Conservation (phyloP, 805 yeast genomes). For the Wickerhamomyces hampshirensis region DNA sequence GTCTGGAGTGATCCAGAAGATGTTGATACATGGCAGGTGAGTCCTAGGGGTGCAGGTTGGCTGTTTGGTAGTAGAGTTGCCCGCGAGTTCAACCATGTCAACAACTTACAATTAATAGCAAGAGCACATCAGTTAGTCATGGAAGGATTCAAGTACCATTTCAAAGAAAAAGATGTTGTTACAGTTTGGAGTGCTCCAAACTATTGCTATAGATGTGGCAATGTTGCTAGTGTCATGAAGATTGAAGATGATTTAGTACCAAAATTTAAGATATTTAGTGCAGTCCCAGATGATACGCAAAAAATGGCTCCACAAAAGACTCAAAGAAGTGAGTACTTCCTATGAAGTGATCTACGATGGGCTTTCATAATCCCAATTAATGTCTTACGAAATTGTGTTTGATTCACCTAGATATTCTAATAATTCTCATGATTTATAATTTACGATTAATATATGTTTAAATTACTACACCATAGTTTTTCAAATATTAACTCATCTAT, state of each 20-base stretch:
- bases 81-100: slow-evolving; percentile 92
- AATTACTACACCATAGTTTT: too few species aligned
- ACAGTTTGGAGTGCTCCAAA: slow-evolving; percentile 99
- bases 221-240: slow-evolving; percentile 97
- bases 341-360: too few species aligned
- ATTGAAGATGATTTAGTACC: slow-evolving; percentile 85
- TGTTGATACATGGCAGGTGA: slow-evolving; percentile 96
- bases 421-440: too few species aligned
- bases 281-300: slow-evolving; percentile 78
- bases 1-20: slow-evolving; percentile 99
- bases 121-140: slow-evolving; percentile 97
- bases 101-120: slow-evolving; percentile 82
- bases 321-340: slow-evolving; percentile 31
- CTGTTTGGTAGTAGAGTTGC: slow-evolving; percentile 91
- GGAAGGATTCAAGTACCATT: slow-evolving; percentile 97
- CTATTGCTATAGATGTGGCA: slow-evolving; percentile 96
- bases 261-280: slow-evolving; percentile 88
- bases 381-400: too few species aligned
- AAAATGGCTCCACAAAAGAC: slow-evolving; percentile 29
- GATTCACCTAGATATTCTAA: too few species aligned
- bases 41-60: slow-evolving; percentile 99
- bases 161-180: slow-evolving; percentile 85
- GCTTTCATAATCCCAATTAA: too few species aligned
- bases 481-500: too few species aligned
- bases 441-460: too few species aligned